These are phyloP conservation scores for Pythium monospermum DNA, from an alignment of 352 stramenopile species.

Conservation along the genomic window DNA sequence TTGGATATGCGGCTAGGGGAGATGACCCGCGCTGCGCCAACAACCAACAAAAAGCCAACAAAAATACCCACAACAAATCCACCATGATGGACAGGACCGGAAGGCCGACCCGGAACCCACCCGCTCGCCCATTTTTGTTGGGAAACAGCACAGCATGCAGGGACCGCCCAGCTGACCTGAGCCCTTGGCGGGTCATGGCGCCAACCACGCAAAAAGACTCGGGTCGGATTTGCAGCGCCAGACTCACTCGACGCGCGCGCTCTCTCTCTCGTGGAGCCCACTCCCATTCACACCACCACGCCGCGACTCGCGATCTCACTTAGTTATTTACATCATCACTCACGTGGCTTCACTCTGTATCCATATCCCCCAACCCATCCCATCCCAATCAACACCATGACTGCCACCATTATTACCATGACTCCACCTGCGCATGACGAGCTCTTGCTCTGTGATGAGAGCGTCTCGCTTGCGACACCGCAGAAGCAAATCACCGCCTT, in stretches of 20 bases:
- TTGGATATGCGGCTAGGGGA: conserved; percentile 7
- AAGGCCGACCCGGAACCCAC: no score
- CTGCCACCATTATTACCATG: not conserved
- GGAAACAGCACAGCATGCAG: no score
- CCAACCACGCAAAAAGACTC: no score
- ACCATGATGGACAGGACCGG: no score
- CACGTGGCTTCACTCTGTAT: no score
- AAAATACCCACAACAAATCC: no score
- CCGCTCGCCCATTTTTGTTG: not conserved
- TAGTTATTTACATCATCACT: no score
- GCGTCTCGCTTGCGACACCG: conserved; percentile 16
- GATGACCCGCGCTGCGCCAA: not conserved
- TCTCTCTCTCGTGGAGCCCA: not conserved
- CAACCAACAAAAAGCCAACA: conserved; percentile 9
- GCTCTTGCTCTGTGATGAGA: conserved; percentile 21
- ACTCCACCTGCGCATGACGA: conserved; percentile 1
- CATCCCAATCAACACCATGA: no score
- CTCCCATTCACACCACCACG: not conserved
- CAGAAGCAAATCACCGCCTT: conserved; percentile 13
- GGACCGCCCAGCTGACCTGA: conserved; percentile 9
- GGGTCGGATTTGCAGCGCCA: no score
- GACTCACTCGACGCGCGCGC: no score
- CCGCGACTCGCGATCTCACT: no score
- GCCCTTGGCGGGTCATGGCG: conserved; percentile 2
- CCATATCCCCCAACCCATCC: no score